Evolutionary conservation across 2,329 filamentous ascomycete species (phyloP), one percentile per base, ranked within the genome.

Genomic region (Trichoderma harzianum): DNA sequence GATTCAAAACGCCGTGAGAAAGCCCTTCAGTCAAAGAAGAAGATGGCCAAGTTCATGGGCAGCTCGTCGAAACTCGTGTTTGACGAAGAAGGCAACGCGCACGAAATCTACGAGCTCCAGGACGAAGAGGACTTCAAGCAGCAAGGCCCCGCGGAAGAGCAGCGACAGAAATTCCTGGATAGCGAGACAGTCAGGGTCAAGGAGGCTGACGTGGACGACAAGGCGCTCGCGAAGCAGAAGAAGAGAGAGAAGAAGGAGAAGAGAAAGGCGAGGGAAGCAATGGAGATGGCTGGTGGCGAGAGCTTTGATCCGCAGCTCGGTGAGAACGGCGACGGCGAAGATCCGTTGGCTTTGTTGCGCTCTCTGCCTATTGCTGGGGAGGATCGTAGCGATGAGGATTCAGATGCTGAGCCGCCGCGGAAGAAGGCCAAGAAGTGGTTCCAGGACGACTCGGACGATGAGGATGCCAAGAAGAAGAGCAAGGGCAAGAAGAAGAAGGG

Each of bases 1-100:
- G 96, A 99, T 84, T 97, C 94, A 14, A 97, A 98, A 81, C 93
- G 96, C 28, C 91, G 94, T 76, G 95, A 97, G 83, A 98, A 98
- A 84, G 88, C 97, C n/a, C 88, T 98, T 75, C 92, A 92, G 78
- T 97, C 93, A 24, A 98, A 98, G 86, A 97, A 97, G 87, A 93
- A 97, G 82, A 88, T 98, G 75, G 88, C 94, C 78, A 96, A 97
- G 80, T 93, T 93, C 85, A 97, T 94, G 85, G 93, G 94, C 78
- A 92, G 92, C 79, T 92, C 93, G 14, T 91, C 89, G 53, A 97
- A 96, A 80, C 84, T 98, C 8, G 87, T 98, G 6, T 99, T 95
- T 80, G 95, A 98, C 82, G 95, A 97, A 62, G 94, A 98, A 36
- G 95, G 95, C 76, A 91, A 92, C 73, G 87, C 94, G 3, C 94